These are phyloP conservation scores for Arthrinium phaeospermum DNA, from an alignment of 2,329 filamentous ascomycete species.

Conservation along the genomic window DNA sequence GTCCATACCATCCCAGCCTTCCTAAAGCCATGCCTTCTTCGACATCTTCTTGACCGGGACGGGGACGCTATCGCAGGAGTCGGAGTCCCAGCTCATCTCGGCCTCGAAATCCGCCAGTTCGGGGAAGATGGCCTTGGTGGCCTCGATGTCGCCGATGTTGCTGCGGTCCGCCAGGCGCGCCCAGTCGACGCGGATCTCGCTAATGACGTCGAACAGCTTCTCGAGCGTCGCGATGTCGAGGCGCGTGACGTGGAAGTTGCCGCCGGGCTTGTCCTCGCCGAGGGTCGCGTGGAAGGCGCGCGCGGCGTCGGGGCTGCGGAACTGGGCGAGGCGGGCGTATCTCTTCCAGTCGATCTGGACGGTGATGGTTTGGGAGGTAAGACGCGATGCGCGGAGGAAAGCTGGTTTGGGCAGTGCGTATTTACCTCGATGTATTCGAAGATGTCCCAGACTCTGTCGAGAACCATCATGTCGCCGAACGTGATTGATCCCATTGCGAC, in stretches of 20 bases:
- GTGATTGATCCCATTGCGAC: background rate
- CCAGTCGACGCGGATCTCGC: background rate
- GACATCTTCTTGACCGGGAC: too few relatives aligned
- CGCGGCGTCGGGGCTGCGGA: background rate
- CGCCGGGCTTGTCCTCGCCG: background rate
- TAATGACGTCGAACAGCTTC: background rate
- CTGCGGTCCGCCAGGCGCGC: background rate
- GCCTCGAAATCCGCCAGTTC: background rate
- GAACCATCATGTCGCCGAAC: background rate
- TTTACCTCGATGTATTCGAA: background rate
- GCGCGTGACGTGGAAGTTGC: background rate
- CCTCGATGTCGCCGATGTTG: background rate
- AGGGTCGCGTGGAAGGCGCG: background rate
- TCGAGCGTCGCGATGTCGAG: background rate
- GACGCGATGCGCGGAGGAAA: too few relatives aligned
- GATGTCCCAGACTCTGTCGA: background rate
- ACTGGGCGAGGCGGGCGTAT: background rate
- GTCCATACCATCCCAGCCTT: too few relatives aligned
- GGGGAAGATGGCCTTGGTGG: background rate
- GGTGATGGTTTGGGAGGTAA: background rate
- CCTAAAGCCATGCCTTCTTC: too few relatives aligned
- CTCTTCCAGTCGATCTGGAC: background rate
- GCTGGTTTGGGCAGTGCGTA: background rate
- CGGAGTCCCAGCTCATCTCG: background rate
- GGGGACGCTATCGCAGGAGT: background rate